Evolutionary conservation across 1,139 yeast genomes (phyloP).

Genomic region (Arxiozyma slooffiae): DNA sequence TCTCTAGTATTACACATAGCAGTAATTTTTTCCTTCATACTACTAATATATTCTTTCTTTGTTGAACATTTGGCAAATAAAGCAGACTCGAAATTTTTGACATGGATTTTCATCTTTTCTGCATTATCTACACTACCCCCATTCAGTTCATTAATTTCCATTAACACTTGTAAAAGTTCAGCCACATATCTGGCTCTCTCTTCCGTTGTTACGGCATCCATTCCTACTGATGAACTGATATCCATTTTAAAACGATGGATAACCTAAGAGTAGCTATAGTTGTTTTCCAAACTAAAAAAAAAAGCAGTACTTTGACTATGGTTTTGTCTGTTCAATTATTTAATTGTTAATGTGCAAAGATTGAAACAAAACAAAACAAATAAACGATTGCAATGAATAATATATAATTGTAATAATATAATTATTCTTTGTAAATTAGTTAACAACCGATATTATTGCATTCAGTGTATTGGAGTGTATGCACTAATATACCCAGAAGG

Average conservation of each 20-base stretch:
- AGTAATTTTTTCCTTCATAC: constrained; percentile 29
- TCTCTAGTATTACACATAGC: constrained; percentile 30
- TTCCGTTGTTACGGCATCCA: constrained; percentile 25
- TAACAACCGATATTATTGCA: neutral
- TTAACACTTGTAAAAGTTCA: constrained; percentile 28
- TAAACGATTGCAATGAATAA: neutral
- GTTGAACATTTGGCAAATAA: constrained; percentile 29
- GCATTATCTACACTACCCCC: constrained; percentile 29
- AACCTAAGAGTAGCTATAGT: neutral
- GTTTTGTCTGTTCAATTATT: neutral
- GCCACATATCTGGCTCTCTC: constrained; percentile 29
- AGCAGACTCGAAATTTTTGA: constrained; percentile 31
- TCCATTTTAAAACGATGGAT: neutral
- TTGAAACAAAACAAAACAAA: neutral
- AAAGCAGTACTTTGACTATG: neutral
- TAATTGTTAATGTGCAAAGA: too few species aligned
- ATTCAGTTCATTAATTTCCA: constrained; percentile 29
- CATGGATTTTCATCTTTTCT: constrained; percentile 30
- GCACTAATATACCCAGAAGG: too few species aligned
- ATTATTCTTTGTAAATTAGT: neutral
- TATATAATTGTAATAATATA: too few species aligned
- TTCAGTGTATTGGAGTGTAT: neutral
- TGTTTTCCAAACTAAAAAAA: neutral
- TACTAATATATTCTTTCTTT: constrained; percentile 29
- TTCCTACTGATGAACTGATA: constrained; percentile 11